These are phyloP conservation scores for Mucor plumbeus DNA, from an alignment of 371 early-diverging fungal genomes.

Conservation along the genomic window DNA sequence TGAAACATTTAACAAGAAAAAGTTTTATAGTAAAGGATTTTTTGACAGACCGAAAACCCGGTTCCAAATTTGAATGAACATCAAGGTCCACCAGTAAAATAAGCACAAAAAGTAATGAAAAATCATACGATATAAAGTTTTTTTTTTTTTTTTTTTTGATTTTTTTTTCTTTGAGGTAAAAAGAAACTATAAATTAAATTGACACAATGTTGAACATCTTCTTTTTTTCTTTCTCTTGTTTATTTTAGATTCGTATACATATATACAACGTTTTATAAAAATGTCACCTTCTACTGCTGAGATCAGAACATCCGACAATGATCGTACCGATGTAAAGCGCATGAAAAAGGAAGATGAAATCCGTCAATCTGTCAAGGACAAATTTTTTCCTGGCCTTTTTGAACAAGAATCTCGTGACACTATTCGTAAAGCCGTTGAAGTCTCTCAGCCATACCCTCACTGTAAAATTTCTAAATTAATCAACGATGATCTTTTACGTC, in stretches of 20 bases:
- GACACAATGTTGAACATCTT: background rate
- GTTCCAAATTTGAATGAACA: background rate
- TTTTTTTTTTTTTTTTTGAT: background rate
- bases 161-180: no score
- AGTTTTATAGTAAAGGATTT: background rate
- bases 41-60: constrained; percentile 7
- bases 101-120: background rate
- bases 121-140: constrained; percentile 5
- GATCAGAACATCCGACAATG: constrained; percentile 5
- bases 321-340: constrained; percentile 22
- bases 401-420: constrained; percentile 27
- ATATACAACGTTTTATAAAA: background rate
- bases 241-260: background rate
- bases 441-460: constrained; percentile 71
- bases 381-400: constrained; percentile 40
- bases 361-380: constrained; percentile 14
- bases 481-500: constrained; percentile 60
- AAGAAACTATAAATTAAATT: background rate
- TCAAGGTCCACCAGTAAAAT: background rate
- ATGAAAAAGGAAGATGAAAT: constrained; percentile 14
- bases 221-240: background rate
- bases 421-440: constrained; percentile 36
- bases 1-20: background rate
- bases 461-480: constrained; percentile 63
- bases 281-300: constrained; percentile 16